A percentile compares a stretch with the other conserved stretches of the same genome.
Conservation (phyloP, 2,329 filamentous ascomycete genomes). For the Venturia nashicola region DNA sequence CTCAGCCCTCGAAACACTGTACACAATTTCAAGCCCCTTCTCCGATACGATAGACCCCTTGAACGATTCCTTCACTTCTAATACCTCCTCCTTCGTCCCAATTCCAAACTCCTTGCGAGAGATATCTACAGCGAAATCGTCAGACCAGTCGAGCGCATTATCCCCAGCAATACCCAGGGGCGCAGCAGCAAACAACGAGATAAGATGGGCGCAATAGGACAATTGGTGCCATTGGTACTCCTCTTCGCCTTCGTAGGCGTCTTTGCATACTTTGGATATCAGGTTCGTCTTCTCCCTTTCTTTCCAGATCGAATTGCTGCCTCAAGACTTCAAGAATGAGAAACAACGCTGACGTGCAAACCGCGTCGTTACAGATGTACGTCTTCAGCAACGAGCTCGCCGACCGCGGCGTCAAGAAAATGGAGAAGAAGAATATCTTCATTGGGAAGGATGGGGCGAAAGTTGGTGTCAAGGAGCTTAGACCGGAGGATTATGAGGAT, state of each 20-base stretch:
- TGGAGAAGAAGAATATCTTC: conserved; percentile 63
- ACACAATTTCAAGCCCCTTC: not conserved
- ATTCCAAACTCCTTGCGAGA: too few species aligned
- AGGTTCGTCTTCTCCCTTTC: conserved; percentile 25
- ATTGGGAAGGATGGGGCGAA: conserved; percentile 65
- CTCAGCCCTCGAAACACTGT: not conserved
- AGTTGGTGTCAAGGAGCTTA: conserved; percentile 54
- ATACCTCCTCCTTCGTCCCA: not conserved
- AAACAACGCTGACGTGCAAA: not conserved
- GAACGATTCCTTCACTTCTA: not conserved
- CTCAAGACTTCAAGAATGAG: not conserved
- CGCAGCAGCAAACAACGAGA: not conserved
- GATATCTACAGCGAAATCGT: too few species aligned
- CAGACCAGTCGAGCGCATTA: not conserved
- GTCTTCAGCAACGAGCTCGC: conserved; percentile 54
- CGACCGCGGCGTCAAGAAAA: conserved; percentile 51
- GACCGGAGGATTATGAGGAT: conserved; percentile 60
- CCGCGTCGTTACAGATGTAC: conserved; percentile 39
- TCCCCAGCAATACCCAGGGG: not conserved
- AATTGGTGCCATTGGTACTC: conserved; percentile 55
- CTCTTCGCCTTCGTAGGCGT: conserved; percentile 46
- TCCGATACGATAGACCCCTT: not conserved
- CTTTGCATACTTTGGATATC: conserved; percentile 55
- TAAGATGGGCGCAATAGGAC: conserved; percentile 13
- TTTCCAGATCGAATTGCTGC: not conserved